Percentiles rank a stretch among this genome's conserved stretches.
These are phyloP conservation scores for Musa acuminata DNA, from an alignment of 176 grass and related monocot genomes.

Conservation along the genomic window DNA sequence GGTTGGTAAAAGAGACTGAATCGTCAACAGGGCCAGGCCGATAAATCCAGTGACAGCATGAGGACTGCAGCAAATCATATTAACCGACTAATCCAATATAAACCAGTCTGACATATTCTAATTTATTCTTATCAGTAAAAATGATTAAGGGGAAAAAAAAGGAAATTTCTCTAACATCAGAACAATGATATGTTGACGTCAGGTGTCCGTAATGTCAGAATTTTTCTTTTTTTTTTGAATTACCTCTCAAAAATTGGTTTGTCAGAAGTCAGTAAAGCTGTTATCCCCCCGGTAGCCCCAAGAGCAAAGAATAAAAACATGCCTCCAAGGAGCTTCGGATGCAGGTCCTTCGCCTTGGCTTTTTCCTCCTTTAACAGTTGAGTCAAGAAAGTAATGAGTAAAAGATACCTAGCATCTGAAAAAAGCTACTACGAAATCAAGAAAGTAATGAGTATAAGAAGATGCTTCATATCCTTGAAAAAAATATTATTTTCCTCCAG, in stretches of 20 bases:
- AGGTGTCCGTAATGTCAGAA: background rate
- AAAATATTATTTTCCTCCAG: too few species aligned
- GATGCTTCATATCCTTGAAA: too few species aligned
- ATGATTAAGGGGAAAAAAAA: background rate
- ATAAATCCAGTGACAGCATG: constrained; percentile 64
- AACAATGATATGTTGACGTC: background rate
- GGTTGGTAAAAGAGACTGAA: constrained; percentile 67
- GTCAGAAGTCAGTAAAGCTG: constrained; percentile 67
- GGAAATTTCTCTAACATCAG: background rate
- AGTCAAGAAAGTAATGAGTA: background rate
- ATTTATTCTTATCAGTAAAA: background rate
- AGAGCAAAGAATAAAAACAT: constrained; percentile 98
- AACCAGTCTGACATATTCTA: background rate
- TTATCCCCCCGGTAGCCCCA: constrained; percentile 72
- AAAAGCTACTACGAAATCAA: background rate
- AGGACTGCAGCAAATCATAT: constrained; percentile 38
- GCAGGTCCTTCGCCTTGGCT: constrained; percentile 87
- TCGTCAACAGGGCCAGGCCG: constrained; percentile 51
- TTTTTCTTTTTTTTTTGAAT: background rate
- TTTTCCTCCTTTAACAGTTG: constrained; percentile 62
- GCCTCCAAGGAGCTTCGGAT: constrained; percentile 78
- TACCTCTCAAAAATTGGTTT: constrained; percentile 96
- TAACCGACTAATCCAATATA: background rate
- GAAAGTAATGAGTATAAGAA: background rate
- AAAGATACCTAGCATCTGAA: background rate